phyloP scores from a whole-genome alignment of 139 green algal genomes.

The Chlorella sp. region DNA sequence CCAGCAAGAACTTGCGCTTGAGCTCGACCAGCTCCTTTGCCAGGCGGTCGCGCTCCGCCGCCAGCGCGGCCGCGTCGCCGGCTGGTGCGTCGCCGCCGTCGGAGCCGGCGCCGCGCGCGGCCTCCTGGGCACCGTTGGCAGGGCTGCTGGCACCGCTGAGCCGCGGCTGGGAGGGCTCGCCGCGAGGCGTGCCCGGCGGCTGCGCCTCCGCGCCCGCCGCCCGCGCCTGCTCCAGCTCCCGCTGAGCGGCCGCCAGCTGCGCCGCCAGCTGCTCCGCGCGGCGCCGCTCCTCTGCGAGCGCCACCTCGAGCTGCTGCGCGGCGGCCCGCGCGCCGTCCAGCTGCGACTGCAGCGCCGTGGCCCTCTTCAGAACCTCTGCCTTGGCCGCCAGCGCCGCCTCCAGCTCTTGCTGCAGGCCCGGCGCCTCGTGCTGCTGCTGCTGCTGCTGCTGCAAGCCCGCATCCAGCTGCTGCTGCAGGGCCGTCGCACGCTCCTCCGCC shows the following conservation, averaged over 20 bases:
- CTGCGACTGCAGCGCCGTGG: not conserved
- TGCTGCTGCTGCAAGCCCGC: not conserved
- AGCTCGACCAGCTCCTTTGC: slow-evolving; percentile 37
- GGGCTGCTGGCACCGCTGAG: slow-evolving; percentile 3
- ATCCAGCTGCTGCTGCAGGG: slow-evolving; percentile 5
- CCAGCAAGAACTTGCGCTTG: slow-evolving; percentile 50
- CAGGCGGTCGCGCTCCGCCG: slow-evolving; percentile 14
- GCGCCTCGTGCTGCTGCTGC: not conserved
- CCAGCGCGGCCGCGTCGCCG: slow-evolving; percentile 4
- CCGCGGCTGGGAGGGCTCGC: not conserved
- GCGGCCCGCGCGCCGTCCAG: not conserved
- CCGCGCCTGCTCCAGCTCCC: not conserved
- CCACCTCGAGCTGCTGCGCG: not conserved
- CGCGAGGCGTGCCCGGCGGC: not conserved
- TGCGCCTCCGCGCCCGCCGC: not conserved
- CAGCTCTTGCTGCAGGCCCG: not conserved
- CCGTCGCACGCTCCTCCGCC: not conserved
- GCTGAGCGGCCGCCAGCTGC: slow-evolving; percentile 1
- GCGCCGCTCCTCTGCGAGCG: not conserved
- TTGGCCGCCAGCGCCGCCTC: not conserved
- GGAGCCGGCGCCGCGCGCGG: not conserved
- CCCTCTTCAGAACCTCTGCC: not conserved
- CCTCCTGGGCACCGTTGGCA: not conserved
- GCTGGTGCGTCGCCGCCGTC: not conserved
- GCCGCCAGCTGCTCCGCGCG: slow-evolving; percentile 1